phyloP scores from a whole-genome alignment of 83 land plant species.

The Diphasiastrum complanatum region DNA sequence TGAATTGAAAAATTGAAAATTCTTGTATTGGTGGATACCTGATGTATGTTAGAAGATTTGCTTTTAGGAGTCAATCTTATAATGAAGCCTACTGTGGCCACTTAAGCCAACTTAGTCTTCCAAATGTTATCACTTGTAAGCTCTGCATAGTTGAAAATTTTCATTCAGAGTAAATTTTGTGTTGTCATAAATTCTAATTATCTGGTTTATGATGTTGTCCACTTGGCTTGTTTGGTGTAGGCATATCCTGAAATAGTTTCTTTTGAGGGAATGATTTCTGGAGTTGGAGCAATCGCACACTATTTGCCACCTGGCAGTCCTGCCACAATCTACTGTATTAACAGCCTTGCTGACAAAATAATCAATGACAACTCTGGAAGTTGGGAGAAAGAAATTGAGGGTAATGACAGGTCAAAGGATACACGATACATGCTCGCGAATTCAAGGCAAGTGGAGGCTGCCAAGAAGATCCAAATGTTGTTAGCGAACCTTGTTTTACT shows the following conservation, averaged over 20 bases:
- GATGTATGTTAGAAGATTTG: neutral
- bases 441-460: conserved; percentile 37
- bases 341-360: conserved; percentile 50
- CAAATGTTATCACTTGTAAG: neutral
- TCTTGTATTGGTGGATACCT: too few relatives aligned
- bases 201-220: neutral
- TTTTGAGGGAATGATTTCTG: conserved; percentile 72
- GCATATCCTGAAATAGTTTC: conserved; percentile 73
- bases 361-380: conserved; percentile 22
- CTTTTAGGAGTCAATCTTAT: neutral
- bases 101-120: neutral
- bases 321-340: conserved; percentile 56
- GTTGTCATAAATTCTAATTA: neutral
- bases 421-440: conserved; percentile 2
- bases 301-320: conserved; percentile 93
- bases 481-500: conserved; percentile 57
- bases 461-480: conserved; percentile 54
- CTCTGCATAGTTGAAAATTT: neutral
- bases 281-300: conserved; percentile 63
- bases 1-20: too few relatives aligned
- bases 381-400: conserved; percentile 16
- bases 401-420: conserved; percentile 35
- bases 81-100: neutral
- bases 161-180: neutral
- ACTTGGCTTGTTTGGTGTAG: conserved; percentile 31